Evolutionary conservation across 768 basidiomycete genomes (phyloP), one percentile per base, ranked within the genome.

Genomic region (Lactarius pseudohatsudake): DNA sequence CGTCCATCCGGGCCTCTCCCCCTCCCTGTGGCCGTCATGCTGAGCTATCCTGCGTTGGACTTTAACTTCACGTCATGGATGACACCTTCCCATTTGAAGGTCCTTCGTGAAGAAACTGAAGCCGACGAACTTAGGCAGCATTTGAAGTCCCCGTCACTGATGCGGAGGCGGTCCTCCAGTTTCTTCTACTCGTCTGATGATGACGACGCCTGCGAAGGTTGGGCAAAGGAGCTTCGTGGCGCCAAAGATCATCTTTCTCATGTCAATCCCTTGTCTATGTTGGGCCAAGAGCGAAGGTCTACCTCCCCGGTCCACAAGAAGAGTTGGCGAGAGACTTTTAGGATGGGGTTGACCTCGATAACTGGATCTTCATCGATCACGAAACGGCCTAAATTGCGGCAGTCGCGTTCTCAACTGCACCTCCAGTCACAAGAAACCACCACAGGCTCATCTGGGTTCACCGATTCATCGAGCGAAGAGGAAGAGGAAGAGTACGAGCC

Each of bases 41-140:
- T 96, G 62, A 93, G 87, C 70, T 99, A 98, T 76, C 86, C 96
- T 0, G 91, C 91, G 30, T 83, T 98, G 55, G 96, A 98, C 76
- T 98, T 99, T 80, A 98, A 98, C 76, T 98, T 96, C 73, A 94
- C 94, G 0, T 96, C 95, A 26, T 98, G 96, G 96, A 94, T 95
- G 93, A 84, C 91, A 0, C 86, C 87, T 10, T 84, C 84, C 22
- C 87, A 98, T 75, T 81, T 98, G 64, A 87, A 86, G 5, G 90
- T 96, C 34, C 81, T 98, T 16, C 85, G 90, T 61, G 85, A 90
- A 3, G 96, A 98, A 59, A 71, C 70, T 1, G 70, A 71, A 59
- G 69, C 69, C 1, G 70, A 71, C 43, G 70, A 71, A 63, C 56
- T 60, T 34, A 61, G 70, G 26, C 66, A 65, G 13, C 63, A 66